A percentile compares a stretch with the other conserved stretches of the same genome.
These are phyloP conservation scores for Backusella tarrabulga DNA, from an alignment of 192 early-diverging fungal genomes.

Conservation along the genomic window DNA sequence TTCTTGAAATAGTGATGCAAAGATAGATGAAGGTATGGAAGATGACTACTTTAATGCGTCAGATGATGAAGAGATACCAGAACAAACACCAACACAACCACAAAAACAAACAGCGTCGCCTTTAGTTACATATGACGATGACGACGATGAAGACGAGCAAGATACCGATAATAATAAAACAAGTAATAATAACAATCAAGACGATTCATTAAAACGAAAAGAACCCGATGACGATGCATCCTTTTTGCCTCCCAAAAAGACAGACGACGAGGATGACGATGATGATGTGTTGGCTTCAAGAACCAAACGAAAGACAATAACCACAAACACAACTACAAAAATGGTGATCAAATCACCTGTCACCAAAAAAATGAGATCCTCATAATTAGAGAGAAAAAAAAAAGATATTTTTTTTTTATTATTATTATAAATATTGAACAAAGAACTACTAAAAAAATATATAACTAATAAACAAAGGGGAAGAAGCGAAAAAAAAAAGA, in stretches of 20 bases:
- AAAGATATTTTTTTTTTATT: not conserved
- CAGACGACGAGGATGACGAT: conserved; percentile 8
- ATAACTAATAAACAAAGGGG: not conserved
- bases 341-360: conserved; percentile 6
- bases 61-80: conserved; percentile 55
- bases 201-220: not conserved
- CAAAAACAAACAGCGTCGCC: not conserved
- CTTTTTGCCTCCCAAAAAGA: not conserved
- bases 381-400: not conserved
- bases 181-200: not conserved
- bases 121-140: conserved; percentile 29
- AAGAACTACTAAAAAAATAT: not conserved
- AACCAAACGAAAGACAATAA: not conserved
- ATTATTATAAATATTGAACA: not conserved
- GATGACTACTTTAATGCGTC: conserved; percentile 80
- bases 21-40: conserved; percentile 56
- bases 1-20: not conserved
- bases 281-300: conserved; percentile 3
- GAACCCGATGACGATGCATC: not conserved
- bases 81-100: not conserved
- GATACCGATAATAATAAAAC: not conserved
- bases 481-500: not conserved
- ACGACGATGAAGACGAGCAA: conserved; percentile 20
- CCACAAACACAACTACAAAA: not conserved
- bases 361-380: conserved; percentile 7